These are phyloP conservation scores for Dalbergia cochinchinensis DNA, from an alignment of 306 rosid species.

Conservation along the genomic window DNA sequence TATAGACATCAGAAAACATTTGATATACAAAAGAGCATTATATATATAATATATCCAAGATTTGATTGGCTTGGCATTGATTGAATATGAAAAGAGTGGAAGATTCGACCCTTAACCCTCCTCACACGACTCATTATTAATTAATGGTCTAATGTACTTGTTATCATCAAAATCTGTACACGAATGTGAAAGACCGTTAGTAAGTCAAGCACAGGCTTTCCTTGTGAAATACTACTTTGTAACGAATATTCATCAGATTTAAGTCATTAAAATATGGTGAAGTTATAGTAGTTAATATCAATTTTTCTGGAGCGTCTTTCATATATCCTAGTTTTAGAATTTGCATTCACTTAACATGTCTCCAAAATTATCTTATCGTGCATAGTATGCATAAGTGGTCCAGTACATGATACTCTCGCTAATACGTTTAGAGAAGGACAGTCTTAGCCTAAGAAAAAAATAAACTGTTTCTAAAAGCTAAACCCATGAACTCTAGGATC, in stretches of 20 bases:
- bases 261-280: background rate
- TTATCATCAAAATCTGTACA: background rate
- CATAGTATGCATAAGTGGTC: too few species aligned
- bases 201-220: background rate
- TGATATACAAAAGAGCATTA: background rate
- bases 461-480: too few species aligned
- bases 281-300: background rate
- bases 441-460: too few species aligned
- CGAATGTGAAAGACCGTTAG: background rate
- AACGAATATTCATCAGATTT: background rate
- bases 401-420: too few species aligned
- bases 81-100: background rate
- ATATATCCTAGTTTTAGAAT: background rate
- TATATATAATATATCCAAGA: background rate
- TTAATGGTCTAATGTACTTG: background rate
- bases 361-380: too few species aligned
- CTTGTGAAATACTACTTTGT: background rate
- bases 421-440: too few species aligned
- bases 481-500: too few species aligned
- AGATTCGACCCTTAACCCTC: background rate
- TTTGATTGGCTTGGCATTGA: background rate
- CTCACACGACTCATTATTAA: background rate
- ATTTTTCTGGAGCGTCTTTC: too few species aligned
- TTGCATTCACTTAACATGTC: background rate
- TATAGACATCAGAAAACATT: too few species aligned